Percentiles rank a stretch among this genome's conserved stretches.
These are phyloP conservation scores for Populus tremula DNA, from an alignment of 345 rosid species.

Conservation along the genomic window DNA sequence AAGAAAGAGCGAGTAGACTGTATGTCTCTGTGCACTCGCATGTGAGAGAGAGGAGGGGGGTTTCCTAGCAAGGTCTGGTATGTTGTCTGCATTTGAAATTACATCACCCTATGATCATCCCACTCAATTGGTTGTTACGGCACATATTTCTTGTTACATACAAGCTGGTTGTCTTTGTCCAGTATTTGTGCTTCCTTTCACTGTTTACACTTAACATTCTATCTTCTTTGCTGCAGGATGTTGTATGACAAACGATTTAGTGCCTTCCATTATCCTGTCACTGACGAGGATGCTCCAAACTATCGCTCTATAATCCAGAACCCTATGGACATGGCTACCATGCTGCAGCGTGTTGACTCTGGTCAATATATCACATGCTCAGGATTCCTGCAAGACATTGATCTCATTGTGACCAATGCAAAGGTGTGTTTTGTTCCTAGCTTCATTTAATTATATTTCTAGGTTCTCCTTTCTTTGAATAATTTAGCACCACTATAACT, in stretches of 20 bases:
- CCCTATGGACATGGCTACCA: slow-evolving; percentile 92
- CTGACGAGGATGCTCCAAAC: slow-evolving; percentile 96
- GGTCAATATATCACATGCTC: slow-evolving; percentile 86
- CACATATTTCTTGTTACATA: background rate
- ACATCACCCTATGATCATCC: background rate
- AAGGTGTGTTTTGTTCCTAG: slow-evolving; percentile 47
- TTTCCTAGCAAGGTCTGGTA: no score
- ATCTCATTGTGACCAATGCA: slow-evolving; percentile 88
- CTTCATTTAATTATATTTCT: background rate
- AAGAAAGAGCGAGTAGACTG: background rate
- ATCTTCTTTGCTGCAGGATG: slow-evolving; percentile 47
- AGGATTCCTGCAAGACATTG: slow-evolving; percentile 79
- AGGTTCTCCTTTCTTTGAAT: background rate
- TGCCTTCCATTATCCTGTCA: slow-evolving; percentile 90
- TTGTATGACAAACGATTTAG: slow-evolving; percentile 85
- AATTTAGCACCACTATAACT: background rate
- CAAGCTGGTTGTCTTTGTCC: background rate
- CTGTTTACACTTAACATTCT: background rate
- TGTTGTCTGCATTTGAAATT: no score
- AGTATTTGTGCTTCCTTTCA: background rate
- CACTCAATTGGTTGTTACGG: background rate
- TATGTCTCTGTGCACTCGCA: background rate
- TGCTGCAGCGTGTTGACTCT: slow-evolving; percentile 82
- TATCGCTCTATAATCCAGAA: slow-evolving; percentile 81
- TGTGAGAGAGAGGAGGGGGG: background rate